A percentile compares a stretch with the other conserved stretches of the same genome.
These are phyloP conservation scores for Urtica urens DNA, from an alignment of 306 rosid genomes.

Conservation along the genomic window DNA sequence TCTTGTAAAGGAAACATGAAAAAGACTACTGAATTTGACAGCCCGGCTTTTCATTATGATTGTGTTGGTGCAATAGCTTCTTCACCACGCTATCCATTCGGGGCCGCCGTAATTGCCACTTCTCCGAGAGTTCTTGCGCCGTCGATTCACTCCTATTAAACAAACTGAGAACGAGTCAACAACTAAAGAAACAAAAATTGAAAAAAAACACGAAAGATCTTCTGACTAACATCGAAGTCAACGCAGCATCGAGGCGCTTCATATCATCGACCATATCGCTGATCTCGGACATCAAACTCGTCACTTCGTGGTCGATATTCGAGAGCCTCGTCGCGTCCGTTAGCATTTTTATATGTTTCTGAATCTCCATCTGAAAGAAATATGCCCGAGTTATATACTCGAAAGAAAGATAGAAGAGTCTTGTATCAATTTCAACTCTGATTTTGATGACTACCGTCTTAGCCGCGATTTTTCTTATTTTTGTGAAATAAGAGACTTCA, in stretches of 20 bases:
- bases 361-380: conserved; percentile 9
- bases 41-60: no score
- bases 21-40: no score
- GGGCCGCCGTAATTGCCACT: not conserved
- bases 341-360: conserved; percentile 3
- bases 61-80: not conserved
- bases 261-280: conserved; percentile 17
- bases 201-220: not conserved
- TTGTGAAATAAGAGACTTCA: conserved; percentile 1
- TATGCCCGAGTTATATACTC: not conserved
- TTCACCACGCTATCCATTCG: conserved; percentile 1
- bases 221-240: conserved; percentile 21
- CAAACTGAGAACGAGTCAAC: no score
- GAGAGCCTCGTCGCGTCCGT: not conserved
- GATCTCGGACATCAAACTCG: not conserved
- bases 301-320: not conserved
- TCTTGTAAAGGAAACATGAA: no score
- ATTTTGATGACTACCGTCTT: not conserved
- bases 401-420: not conserved
- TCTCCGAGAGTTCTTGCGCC: conserved; percentile 8
- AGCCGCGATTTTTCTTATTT: not conserved
- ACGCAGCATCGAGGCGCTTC: conserved; percentile 16
- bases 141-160: not conserved
- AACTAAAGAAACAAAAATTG: not conserved
- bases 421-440: not conserved